Evolutionary conservation across 345 rosid genomes (phyloP).

Genomic region (Citropsis articulata): DNA sequence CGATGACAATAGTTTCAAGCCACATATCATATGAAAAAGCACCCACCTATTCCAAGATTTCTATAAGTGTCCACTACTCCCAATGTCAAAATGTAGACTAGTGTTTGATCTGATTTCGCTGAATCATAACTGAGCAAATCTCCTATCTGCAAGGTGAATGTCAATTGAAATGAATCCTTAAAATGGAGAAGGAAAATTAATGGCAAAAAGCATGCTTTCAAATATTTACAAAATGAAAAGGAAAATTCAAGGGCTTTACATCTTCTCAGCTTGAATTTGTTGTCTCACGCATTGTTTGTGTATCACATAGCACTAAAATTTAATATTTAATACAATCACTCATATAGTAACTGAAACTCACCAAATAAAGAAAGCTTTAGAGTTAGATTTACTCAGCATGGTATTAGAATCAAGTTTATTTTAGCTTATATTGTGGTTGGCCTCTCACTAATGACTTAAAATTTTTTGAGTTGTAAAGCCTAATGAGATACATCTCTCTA

Average conservation of each 20-base stretch:
- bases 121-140: conserved; percentile 76
- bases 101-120: conserved; percentile 63
- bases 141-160: conserved; percentile 59
- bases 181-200: neutral
- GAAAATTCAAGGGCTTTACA: neutral
- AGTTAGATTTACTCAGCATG: neutral
- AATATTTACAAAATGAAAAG: neutral
- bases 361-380: neutral
- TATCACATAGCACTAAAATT: neutral
- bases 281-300: neutral
- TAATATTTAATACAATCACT: neutral
- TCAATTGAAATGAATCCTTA: neutral
- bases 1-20: conserved; percentile 2
- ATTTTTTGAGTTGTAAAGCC: neutral
- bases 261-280: neutral
- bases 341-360: neutral
- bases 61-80: conserved; percentile 84
- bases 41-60: conserved; percentile 80
- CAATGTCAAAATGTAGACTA: conserved; percentile 82
- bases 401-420: neutral
- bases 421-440: neutral
- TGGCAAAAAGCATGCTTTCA: neutral
- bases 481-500: neutral
- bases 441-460: neutral
- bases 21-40: neutral